Percentiles rank a stretch among this genome's conserved stretches.
Conservation (phyloP, 495 filamentous ascomycete species). For the Neurospora hispaniola region DNA sequence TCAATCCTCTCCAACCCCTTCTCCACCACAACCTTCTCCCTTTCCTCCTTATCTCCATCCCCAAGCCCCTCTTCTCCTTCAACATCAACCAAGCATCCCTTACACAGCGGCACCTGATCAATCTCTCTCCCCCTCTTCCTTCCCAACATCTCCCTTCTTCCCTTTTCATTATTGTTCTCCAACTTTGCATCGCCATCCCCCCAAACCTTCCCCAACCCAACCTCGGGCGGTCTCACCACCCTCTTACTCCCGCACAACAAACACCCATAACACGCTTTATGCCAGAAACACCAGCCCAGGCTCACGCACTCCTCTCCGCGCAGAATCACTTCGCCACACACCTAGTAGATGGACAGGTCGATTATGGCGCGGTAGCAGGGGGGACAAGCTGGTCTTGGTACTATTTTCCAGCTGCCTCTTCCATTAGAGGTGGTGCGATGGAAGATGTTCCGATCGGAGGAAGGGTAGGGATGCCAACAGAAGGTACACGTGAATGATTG, state of each 20-base stretch:
- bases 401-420: background rate
- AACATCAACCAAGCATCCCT: constrained; percentile 17
- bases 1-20: constrained; percentile 21
- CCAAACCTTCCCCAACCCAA: constrained; percentile 10
- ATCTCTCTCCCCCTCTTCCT: constrained; percentile 19
- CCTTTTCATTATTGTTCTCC: background rate
- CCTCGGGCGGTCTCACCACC: constrained; percentile 5
- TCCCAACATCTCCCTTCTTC: background rate
- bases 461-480: constrained; percentile 27
- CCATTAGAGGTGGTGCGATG: constrained; percentile 6
- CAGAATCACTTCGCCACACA: constrained; percentile 35
- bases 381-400: constrained; percentile 29
- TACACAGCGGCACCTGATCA: constrained; percentile 25
- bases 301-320: constrained; percentile 35
- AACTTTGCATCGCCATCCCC: background rate
- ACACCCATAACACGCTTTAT: constrained; percentile 37
- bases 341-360: constrained; percentile 37
- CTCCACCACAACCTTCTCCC: constrained; percentile 3
- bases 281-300: constrained; percentile 42
- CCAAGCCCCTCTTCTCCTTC: constrained; percentile 12
- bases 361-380: constrained; percentile 29
- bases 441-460: constrained; percentile 15
- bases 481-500: constrained; percentile 38
- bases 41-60: background rate
- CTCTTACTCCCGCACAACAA: constrained; percentile 28